Evolutionary conservation across 2,329 filamentous ascomycete species (phyloP), one percentile per base, ranked within the genome.

Genomic region (Hypoxylon sp.): DNA sequence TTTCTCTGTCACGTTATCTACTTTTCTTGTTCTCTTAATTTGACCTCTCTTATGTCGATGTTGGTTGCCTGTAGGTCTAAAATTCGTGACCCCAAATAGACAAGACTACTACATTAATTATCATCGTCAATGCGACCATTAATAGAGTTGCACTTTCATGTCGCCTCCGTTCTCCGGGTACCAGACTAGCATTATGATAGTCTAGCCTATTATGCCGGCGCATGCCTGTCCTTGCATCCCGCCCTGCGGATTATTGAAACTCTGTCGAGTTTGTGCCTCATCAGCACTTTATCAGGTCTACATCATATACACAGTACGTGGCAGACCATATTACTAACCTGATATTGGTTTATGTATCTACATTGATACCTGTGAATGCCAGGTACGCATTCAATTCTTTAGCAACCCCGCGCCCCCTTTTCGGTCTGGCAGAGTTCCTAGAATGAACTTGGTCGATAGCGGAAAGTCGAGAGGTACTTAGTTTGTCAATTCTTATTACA

Each of bases 81-180:
- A 61, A 55, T 38, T 65, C 50, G 62, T 50, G 64, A 51, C 65
- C 65, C 34, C 43, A 49, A 64, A 60, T 56, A 59, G 56, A 43
- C 50, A 43, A 49, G 21, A 59, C 52, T 60, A n/a, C 59, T 45
- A 57, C 51, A 38, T 65, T 65, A 71, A 69, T 71, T 71, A 71
- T 63, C 65, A 70, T 71, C 67, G 60, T 65, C 65, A 69, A 67
- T 69, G 66, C 65, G 62, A 17, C 67, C 52, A 61, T 66, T 58
- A 63, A 67, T 63, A 56, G 48, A 69, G 66, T 69, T 67, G 36
- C 68, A 71, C 63, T 71, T 62, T 71, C 65, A 71, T 69, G 67
- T 63, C 68, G 60, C 66, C 57, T 62, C 65, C 63, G 58, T 49
- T 60, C 60, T 66, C 65, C 63, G 65, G 63, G 68, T 56, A 66